Evolutionary conservation across 345 rosid species (phyloP), one percentile per base, ranked within the genome.

Genomic region (Mangifera indica): DNA sequence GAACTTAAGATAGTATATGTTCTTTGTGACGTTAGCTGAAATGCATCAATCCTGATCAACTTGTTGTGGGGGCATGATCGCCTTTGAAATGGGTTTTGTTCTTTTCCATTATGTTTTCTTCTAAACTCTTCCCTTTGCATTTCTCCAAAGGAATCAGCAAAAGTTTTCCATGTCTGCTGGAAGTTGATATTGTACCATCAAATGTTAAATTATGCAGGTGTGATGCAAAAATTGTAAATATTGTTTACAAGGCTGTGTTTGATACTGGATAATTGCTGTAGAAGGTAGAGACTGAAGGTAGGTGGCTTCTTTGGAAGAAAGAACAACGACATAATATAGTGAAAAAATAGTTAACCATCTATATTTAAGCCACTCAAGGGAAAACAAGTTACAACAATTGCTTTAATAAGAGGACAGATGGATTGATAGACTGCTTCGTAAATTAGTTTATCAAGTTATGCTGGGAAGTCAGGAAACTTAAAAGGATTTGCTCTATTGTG

Each of bases 21-120:
- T 11, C 37, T 54, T 55, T 34, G 37, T 60, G 45, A 44, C 42
- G 42, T 24, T 24, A 20, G 20, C 22, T 7, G 20, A 25, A 44
- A 56, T 42, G 72, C 22, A 42, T 24, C 34, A 55, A 67, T 44
- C 5, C 29, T 57, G 59, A 58, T 44, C 73, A 49, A 62, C 29
- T 20, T 45, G 59, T 52, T 22, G 65, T 53, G 44, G 66, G 58
- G 46, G 37, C 3, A 24, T 7, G 0, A 37, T 29, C 20, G n/a
- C 60, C 49, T 17, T 56, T 12, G 45, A 52, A 40, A 26, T 67
- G 17, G 57, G 66, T 48, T 55, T 22, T n/a, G 59, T 69, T 37
- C 32, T 57, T 20, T 61, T 40, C 14, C 54, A 29, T 42, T 18
- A 10, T 1, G n/a, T 45, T 21, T n/a, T n/a, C n/a, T 60, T 4